These are phyloP conservation scores for Pneumocystis jirovecii DNA, from an alignment of 1,139 yeast genomes.

Conservation along the genomic window DNA sequence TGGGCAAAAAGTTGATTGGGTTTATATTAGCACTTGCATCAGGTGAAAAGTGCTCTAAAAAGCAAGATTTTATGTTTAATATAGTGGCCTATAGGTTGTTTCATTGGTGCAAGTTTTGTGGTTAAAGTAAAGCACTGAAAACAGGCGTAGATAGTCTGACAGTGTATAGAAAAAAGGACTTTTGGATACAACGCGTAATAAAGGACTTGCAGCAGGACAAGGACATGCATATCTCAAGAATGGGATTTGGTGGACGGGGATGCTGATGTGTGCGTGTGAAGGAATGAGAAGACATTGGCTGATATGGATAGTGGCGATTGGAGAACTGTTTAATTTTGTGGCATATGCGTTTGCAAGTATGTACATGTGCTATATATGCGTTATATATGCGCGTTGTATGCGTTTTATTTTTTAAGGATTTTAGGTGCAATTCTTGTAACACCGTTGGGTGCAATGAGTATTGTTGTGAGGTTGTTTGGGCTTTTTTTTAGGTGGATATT, in stretches of 20 bases:
- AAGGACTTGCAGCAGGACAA: constrained; percentile 11
- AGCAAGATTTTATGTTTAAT: not conserved
- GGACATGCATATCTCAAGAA: constrained; percentile 13
- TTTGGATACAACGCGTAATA: constrained; percentile 2
- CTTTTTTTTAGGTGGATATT: not conserved
- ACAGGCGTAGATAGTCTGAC: not conserved
- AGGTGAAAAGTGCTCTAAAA: not conserved
- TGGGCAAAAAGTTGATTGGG: constrained; percentile 11
- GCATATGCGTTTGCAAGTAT: constrained; percentile 13
- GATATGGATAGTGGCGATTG: constrained; percentile 7
- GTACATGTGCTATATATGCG: not conserved
- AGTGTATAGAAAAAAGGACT: not conserved
- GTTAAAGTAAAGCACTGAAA: constrained; percentile 10
- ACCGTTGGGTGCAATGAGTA: constrained; percentile 15
- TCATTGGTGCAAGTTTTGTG: constrained; percentile 13
- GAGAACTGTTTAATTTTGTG: constrained; percentile 13
- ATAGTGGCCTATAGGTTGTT: constrained; percentile 5
- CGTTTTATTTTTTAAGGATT: not conserved
- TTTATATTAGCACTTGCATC: constrained; percentile 11
- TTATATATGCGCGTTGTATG: not conserved
- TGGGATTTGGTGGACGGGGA: constrained; percentile 15
- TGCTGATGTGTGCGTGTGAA: constrained; percentile 3
- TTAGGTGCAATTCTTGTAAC: constrained; percentile 12
- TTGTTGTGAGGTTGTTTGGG: constrained; percentile 3
- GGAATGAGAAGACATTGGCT: not conserved